Evolutionary conservation across 768 basidiomycete genomes (phyloP), one percentile per base, ranked within the genome.

Genomic region (Pleurotus pulmonarius): DNA sequence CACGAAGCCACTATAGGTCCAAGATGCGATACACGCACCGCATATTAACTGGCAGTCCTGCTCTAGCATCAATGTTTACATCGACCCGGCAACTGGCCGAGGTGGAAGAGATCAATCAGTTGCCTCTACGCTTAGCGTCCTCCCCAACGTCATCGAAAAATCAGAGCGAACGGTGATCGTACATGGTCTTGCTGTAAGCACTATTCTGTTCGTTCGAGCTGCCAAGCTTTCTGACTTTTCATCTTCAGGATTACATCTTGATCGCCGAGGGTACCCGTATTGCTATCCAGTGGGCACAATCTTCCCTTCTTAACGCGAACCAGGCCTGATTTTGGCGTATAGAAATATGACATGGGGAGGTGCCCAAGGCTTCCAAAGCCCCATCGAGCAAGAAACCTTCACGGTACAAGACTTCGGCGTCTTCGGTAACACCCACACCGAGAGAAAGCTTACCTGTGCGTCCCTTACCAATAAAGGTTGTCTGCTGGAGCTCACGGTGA

Each of bases 141-240:
- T 88, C 1, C 84, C 86, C 1, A 85, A 76, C 58, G 86, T 86
- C 56, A 88, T 88, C 58, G 86, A 88, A 65, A 86, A 86, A 69
- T 87, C 75, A 46, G 74, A 79, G 47, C 73, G 86, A 52, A 79
- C 75, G 0, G 80, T 89, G 26, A 83, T 90, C 43, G 82, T 83
- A 4, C 86, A 90, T 56, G 87, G 86, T 2, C 74, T 88, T 56
- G 83, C 60, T 73, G 87, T 75, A 77, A 70, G 73, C 60, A 73
- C 43, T 60, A 75, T 37, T 29, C 73, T 75, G 26, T 65, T 70
- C 1, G 68, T 75, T 41, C n/a, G 4, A 26, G 29, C 76, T 76
- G 67, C 68, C 55, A 41, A 41, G 68, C 64, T 41, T 20, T 13
- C n/a, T 5, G 5, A 12, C 41, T 2, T 47, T 24, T 58, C 16